phyloP scores from a whole-genome alignment of 2,329 filamentous ascomycete genomes.

The Clarireedia monteithiana region DNA sequence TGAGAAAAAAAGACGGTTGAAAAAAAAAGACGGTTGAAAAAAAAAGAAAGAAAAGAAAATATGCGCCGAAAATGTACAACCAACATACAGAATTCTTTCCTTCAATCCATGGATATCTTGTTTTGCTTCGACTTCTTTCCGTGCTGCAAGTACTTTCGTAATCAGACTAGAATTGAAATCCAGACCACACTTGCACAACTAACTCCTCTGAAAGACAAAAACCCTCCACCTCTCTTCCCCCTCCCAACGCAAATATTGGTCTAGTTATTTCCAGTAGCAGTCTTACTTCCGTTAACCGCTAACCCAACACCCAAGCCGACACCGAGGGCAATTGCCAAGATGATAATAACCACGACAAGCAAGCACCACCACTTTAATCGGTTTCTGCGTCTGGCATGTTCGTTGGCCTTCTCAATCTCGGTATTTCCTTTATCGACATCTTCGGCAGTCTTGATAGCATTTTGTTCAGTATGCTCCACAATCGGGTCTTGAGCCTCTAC shows the following conservation, averaged over 20 bases:
- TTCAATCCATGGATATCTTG: not conserved
- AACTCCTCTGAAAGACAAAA: too few species aligned
- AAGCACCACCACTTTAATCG: conserved; percentile 81
- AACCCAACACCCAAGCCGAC: conserved; percentile 34
- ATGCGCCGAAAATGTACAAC: conserved; percentile 3
- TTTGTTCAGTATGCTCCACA: conserved; percentile 53
- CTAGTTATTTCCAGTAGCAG: not conserved
- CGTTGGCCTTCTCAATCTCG: conserved; percentile 61
- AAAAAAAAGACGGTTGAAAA: not conserved
- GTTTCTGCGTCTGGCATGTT: conserved; percentile 56
- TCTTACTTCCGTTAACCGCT: conserved; percentile 12
- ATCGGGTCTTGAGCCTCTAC: conserved; percentile 64
- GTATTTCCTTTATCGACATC: conserved; percentile 63
- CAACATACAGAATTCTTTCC: not conserved
- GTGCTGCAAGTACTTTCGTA: too few species aligned
- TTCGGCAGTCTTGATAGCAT: conserved; percentile 56
- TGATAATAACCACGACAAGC: conserved; percentile 50
- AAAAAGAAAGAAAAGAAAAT: not conserved
- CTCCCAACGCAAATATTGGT: not conserved
- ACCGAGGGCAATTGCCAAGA: conserved; percentile 49
- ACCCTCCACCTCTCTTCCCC: not conserved
- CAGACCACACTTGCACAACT: too few species aligned
- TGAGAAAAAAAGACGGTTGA: not conserved
- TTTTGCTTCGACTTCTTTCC: too few species aligned
- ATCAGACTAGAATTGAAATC: too few species aligned